phyloP scores from a whole-genome alignment of 176 grass and related monocot genomes.

The Carex myosuroides region DNA sequence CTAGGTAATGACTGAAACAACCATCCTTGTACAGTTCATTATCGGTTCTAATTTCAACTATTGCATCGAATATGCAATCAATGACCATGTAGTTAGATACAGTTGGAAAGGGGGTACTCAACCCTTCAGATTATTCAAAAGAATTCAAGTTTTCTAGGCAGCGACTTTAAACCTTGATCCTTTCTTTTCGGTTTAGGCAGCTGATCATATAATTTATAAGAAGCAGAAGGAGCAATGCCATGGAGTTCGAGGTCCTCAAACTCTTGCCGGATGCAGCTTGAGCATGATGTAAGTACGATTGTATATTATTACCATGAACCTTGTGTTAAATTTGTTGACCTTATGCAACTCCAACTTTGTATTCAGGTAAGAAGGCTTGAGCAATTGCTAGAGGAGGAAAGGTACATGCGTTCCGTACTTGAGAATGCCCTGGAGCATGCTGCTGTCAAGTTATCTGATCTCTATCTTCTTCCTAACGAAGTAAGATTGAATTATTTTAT shows the following conservation, averaged over 20 bases:
- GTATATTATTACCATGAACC: background rate
- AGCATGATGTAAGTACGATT: slow-evolving; percentile 57
- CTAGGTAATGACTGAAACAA: background rate
- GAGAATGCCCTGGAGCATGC: slow-evolving; percentile 71
- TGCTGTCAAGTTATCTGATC: slow-evolving; percentile 67
- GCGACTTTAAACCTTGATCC: background rate
- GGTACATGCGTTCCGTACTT: slow-evolving; percentile 59
- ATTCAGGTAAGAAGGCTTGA: slow-evolving; percentile 59
- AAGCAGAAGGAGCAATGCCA: slow-evolving; percentile 16
- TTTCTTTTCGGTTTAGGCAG: background rate
- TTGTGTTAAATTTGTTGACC: background rate
- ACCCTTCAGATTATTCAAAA: background rate
- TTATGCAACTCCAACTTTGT: background rate
- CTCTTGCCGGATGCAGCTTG: slow-evolving; percentile 50
- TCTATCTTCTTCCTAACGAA: slow-evolving; percentile 64
- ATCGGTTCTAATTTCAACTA: background rate
- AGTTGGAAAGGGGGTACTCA: background rate
- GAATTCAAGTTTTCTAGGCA: background rate
- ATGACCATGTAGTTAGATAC: background rate
- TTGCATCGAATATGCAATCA: background rate
- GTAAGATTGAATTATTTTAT: slow-evolving; percentile 20
- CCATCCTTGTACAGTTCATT: background rate
- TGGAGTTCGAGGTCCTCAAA: slow-evolving; percentile 4
- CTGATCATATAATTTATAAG: slow-evolving; percentile 6
- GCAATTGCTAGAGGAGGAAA: slow-evolving; percentile 68